Evolutionary conservation across 129 eudicot genomes (phyloP), one percentile per base, ranked within the genome.

Genomic region (Heracleum sosnowskyi): DNA sequence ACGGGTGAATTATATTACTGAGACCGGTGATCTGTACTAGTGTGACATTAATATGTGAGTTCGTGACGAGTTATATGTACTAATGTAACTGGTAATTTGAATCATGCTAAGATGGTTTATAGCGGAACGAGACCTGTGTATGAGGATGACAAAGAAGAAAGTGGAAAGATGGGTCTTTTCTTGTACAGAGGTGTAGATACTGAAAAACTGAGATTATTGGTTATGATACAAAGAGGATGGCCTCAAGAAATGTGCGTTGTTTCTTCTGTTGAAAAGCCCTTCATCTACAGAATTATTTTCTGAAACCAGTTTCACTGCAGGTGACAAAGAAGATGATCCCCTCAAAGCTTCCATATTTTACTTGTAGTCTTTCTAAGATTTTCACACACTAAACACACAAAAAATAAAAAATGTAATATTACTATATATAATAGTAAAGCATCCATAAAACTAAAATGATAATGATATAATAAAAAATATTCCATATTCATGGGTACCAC

Each of bases 131-230:
- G 81, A 79, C 79, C 79, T 77, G 79, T 33, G 53, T 39, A 7
- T 35, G 81, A 44, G 55, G 69, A 79, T 24, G 76, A 47, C n/a
- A 79, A 5, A 47, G 69, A 78, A 47, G 68, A 78, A 42, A 68
- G 7, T 41, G 66, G 41, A 7, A 29, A 69, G 53, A 33, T 11
- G 37, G n/a, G 46, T 68, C 36, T 66, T 12, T 34, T 69, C 40
- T 36, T 41, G 40, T 24, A 45, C 12, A 78, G 45, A 44, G 69
- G n/a, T n/a, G 31, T 64, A 20, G 76, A 13, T 1, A 12, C 49
- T 29, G 81, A 69, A 28, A 47, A 79, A 40, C 75, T 16, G 18
- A 63, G 26, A 31, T 44, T 44, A 74, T 11, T 7, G 40, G 9
- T 31, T 78, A 33, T 11, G 35, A 13, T 20, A 11, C 20, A 34